Conservation (phyloP, 306 rosid species). For the Sesbania bispinosa region DNA sequence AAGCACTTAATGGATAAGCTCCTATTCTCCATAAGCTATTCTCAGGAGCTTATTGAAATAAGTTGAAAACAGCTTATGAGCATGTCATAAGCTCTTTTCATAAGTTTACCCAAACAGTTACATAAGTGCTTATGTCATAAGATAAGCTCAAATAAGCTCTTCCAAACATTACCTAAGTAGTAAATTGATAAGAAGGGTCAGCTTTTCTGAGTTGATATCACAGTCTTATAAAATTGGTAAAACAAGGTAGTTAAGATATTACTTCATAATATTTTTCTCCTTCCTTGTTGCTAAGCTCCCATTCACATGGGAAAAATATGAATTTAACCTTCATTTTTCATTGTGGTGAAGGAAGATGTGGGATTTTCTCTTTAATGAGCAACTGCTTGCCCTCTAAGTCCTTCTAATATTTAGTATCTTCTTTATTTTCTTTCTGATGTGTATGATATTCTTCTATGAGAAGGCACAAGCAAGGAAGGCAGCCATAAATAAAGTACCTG, state of each 20-base stretch:
- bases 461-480: conserved; percentile 78
- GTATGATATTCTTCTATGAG: conserved; percentile 19
- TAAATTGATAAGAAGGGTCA: not conserved
- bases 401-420: conserved; percentile 6
- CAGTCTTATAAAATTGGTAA: not conserved
- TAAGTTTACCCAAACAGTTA: too few species aligned
- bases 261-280: not conserved
- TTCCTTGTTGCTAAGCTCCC: conserved; percentile 6
- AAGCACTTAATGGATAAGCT: too few species aligned
- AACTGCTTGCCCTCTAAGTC: not conserved
- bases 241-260: conserved; percentile 12
- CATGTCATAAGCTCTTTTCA: too few species aligned
- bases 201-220: not conserved
- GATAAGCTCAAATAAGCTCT: too few species aligned
- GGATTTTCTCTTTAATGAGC: not conserved
- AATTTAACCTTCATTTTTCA: conserved; percentile 2
- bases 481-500: conserved; percentile 70
- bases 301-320: not conserved
- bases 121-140: too few species aligned
- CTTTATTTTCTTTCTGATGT: conserved; percentile 20
- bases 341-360: not conserved
- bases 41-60: too few species aligned
- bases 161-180: too few species aligned
- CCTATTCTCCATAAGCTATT: too few species aligned
- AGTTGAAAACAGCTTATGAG: too few species aligned